Conservation (phyloP, 179 eudicot species). For the Drosera spatulata region DNA sequence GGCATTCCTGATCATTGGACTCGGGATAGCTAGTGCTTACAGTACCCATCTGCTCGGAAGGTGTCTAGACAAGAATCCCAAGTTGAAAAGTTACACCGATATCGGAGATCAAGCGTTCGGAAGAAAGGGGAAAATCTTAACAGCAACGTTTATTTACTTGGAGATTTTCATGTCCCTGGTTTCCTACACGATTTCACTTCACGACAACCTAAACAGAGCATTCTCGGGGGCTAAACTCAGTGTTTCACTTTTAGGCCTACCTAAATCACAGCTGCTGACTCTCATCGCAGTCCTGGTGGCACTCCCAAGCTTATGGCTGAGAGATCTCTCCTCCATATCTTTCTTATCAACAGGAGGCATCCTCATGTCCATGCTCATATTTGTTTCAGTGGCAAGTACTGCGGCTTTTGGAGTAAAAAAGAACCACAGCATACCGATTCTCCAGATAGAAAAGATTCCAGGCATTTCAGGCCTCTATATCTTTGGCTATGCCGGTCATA, state of each 20-base stretch:
- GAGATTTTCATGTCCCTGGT: constrained; percentile 75
- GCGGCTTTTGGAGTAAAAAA: constrained; percentile 29
- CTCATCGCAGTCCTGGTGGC: constrained; percentile 49
- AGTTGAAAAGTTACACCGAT: constrained; percentile 51
- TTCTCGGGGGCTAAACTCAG: constrained; percentile 24
- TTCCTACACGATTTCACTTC: constrained; percentile 83
- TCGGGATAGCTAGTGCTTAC: constrained; percentile 46
- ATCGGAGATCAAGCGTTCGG: constrained; percentile 69
- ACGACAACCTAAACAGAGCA: constrained; percentile 51
- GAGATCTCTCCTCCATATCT: constrained; percentile 57
- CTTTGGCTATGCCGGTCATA: constrained; percentile 69
- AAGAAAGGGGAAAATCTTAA: constrained; percentile 34
- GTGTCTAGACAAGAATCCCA: constrained; percentile 45
- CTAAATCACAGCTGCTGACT: constrained; percentile 48
- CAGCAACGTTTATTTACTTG: constrained; percentile 49
- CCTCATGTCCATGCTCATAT: constrained; percentile 50
- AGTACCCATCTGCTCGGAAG: constrained; percentile 58
- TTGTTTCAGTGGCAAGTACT: constrained; percentile 40
- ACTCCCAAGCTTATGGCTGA: constrained; percentile 66
- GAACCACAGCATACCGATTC: constrained; percentile 28
- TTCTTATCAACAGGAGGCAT: constrained; percentile 63
- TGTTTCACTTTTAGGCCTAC: constrained; percentile 13
- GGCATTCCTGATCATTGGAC: constrained; percentile 44
- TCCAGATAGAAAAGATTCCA: constrained; percentile 44
- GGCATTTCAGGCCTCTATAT: constrained; percentile 57